These are phyloP conservation scores for Zymoseptoria brevis DNA, from an alignment of 2,329 filamentous ascomycete species.

Conservation along the genomic window DNA sequence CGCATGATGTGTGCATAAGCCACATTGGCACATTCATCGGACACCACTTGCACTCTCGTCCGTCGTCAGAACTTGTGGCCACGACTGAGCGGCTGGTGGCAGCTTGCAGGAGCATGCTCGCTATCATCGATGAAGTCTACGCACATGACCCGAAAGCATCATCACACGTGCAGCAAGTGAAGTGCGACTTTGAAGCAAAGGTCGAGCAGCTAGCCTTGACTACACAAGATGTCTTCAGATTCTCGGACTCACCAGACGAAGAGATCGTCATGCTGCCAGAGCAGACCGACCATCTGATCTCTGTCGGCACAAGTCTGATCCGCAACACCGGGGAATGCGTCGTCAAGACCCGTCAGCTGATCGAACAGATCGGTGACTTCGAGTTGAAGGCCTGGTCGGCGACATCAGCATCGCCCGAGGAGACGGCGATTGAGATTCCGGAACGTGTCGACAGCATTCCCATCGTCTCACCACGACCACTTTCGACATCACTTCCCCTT, in stretches of 20 bases:
- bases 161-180: constrained; percentile 59
- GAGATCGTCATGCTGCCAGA: constrained; percentile 69
- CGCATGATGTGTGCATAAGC: constrained; percentile 82
- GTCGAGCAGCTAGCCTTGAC: constrained; percentile 74
- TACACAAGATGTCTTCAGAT: constrained; percentile 69
- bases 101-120: constrained; percentile 70
- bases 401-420: background rate
- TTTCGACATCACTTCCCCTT: background rate
- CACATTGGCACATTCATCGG: constrained; percentile 91
- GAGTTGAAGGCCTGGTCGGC: constrained; percentile 9
- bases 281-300: constrained; percentile 24
- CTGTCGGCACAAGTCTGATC: constrained; percentile 37
- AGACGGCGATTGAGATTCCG: constrained; percentile 4
- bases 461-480: background rate
- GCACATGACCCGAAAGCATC: constrained; percentile 64
- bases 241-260: constrained; percentile 57
- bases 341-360: constrained; percentile 71
- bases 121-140: constrained; percentile 74
- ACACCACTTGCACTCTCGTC: constrained; percentile 85
- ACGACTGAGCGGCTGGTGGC: constrained; percentile 77
- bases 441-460: constrained; percentile 7
- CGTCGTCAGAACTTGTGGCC: constrained; percentile 69
- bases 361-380: constrained; percentile 60
- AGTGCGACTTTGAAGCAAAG: constrained; percentile 67
- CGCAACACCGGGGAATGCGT: constrained; percentile 87